These are phyloP conservation scores for Saksenaea oblongispora DNA, from an alignment of 371 early-diverging fungal species.

Conservation along the genomic window DNA sequence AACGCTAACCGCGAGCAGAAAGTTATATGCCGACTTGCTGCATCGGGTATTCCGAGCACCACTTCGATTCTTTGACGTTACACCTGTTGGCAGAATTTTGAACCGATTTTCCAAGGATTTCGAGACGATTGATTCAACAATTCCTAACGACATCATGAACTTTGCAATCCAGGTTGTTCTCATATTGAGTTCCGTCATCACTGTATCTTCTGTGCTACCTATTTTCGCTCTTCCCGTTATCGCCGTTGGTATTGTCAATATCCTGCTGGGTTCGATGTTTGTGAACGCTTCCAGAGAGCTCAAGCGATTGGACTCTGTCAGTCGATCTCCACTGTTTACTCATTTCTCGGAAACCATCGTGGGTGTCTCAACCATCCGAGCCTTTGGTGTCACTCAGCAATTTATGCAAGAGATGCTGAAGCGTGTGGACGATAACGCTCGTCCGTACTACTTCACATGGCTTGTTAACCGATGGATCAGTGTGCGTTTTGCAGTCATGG, in stretches of 20 bases:
- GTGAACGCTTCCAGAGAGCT: conserved; percentile 73
- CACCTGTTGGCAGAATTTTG: conserved; percentile 86
- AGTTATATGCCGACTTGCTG: conserved; percentile 53
- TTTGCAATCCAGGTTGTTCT: conserved; percentile 55
- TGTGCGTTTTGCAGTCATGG: conserved; percentile 67
- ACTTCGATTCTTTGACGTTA: conserved; percentile 85
- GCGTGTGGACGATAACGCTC: conserved; percentile 61
- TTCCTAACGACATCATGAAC: conserved; percentile 49
- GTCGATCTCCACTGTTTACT: conserved; percentile 76
- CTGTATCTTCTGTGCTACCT: conserved; percentile 63
- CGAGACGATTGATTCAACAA: conserved; percentile 49
- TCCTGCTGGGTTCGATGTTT: conserved; percentile 61
- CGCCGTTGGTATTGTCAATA: conserved; percentile 47
- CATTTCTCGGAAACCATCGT: conserved; percentile 72
- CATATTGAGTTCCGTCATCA: conserved; percentile 60
- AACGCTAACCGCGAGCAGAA: conserved; percentile 47
- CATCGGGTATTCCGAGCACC: conserved; percentile 61
- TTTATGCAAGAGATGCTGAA: conserved; percentile 59
- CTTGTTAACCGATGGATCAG: conserved; percentile 84
- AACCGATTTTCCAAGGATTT: conserved; percentile 74
- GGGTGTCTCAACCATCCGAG: conserved; percentile 77
- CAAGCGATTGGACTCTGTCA: conserved; percentile 78
- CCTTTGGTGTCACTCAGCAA: conserved; percentile 66
- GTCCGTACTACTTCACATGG: conserved; percentile 76
- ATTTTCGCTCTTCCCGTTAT: conserved; percentile 50